Conservation (phyloP, 306 rosid species). For the Cicer arietinum region DNA sequence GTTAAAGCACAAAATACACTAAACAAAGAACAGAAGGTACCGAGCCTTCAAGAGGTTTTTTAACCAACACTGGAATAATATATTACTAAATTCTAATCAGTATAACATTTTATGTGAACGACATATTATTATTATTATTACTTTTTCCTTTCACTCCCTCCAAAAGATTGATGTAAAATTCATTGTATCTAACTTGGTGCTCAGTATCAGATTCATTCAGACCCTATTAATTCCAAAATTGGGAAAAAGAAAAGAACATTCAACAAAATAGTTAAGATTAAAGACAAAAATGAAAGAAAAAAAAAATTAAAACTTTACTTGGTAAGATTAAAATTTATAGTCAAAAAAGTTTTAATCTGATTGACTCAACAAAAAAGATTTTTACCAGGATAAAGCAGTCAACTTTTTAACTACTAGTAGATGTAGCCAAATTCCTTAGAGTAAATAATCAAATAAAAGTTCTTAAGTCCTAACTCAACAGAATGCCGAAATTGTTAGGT, state of each 20-base stretch:
- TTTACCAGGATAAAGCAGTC: no score
- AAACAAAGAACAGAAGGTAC: neutral
- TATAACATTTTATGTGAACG: neutral
- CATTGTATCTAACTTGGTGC: neutral
- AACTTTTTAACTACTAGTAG: no score
- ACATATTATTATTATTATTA: neutral
- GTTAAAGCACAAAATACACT: constrained; percentile 1
- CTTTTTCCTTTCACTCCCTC: neutral
- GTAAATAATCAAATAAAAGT: no score
- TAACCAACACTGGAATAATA: neutral
- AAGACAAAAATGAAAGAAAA: neutral
- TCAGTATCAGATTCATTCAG: neutral
- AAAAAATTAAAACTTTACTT: no score
- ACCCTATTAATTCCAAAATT: constrained; percentile 11
- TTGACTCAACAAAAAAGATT: no score
- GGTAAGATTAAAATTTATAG: no score
- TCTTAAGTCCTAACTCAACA: no score
- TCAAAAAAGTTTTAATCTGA: no score
- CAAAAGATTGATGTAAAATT: constrained; percentile 6
- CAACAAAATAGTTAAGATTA: neutral
- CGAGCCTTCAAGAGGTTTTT: constrained; percentile 2
- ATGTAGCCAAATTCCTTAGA: no score
- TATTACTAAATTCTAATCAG: neutral
- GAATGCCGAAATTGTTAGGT: no score
- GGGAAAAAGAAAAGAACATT: constrained; percentile 33